phyloP scores from a whole-genome alignment of 2,329 filamentous ascomycete genomes.

The Ceratocystis cacaofunesta region DNA sequence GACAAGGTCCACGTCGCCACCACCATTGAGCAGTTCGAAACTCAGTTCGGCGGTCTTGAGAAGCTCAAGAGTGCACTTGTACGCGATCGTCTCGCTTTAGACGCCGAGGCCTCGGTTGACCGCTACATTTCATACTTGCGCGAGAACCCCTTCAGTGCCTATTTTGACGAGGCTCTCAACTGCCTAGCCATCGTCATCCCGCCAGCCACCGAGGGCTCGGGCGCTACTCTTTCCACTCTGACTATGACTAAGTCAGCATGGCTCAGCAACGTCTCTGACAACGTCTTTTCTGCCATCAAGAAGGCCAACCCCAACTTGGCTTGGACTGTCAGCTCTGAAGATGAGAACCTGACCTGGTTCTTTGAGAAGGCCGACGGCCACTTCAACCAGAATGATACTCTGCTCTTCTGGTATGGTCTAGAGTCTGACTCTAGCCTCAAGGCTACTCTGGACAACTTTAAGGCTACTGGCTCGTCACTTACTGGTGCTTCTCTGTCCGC shows the following conservation, averaged over 20 bases:
- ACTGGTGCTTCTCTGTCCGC: conserved; percentile 81
- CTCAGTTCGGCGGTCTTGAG: conserved; percentile 35
- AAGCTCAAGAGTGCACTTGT: conserved; percentile 72
- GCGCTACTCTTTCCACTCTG: conserved; percentile 77
- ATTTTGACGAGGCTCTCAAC: conserved; percentile 89
- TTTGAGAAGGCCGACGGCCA: conserved; percentile 94
- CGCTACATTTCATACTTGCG: conserved; percentile 69
- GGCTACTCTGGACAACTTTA: conserved; percentile 72
- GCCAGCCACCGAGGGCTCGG: conserved; percentile 45
- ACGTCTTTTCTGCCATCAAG: conserved; percentile 84
- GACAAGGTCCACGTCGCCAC: conserved; percentile 71
- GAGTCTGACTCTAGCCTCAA: conserved; percentile 69
- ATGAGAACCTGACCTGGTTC: conserved; percentile 97
- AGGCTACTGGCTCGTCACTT: conserved; percentile 68
- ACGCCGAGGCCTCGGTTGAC: conserved; percentile 71
- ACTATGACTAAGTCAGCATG: conserved; percentile 89
- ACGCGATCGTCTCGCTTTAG: conserved; percentile 64
- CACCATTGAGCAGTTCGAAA: conserved; percentile 58
- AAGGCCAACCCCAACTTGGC: conserved; percentile 83
- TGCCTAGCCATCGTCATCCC: conserved; percentile 81
- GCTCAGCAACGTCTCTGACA: conserved; percentile 88
- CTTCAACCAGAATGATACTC: conserved; percentile 68
- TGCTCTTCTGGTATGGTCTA: conserved; percentile 93
- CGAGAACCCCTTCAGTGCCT: conserved; percentile 71
- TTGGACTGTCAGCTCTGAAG: conserved; percentile 92